Conservation (phyloP, 2,329 filamentous ascomycete species). For the Coniochaeta ligniaria region DNA sequence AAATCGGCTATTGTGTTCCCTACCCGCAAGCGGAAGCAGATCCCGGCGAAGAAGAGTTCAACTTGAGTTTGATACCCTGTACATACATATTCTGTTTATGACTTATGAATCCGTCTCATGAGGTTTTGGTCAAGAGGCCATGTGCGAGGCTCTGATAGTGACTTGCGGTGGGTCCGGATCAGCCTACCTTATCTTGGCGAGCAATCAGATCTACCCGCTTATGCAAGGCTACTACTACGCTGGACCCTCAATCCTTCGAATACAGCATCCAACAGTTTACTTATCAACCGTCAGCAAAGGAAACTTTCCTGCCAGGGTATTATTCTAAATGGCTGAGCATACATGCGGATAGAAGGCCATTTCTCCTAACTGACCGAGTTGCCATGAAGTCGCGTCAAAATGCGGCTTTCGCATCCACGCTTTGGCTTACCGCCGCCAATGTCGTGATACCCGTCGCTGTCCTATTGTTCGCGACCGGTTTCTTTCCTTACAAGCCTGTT, state of each 20-base stretch:
- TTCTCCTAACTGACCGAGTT: background rate
- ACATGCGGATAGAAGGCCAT: slow-evolving; percentile 5
- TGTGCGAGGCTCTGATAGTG: background rate
- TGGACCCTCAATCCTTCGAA: background rate
- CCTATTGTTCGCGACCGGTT: slow-evolving; percentile 75
- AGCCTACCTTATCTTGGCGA: no score
- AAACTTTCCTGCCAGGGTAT: background rate
- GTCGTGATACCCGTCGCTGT: slow-evolving; percentile 69
- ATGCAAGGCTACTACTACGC: background rate
- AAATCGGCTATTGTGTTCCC: slow-evolving; percentile 53
- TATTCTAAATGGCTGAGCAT: slow-evolving; percentile 5
- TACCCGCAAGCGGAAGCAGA: slow-evolving; percentile 46
- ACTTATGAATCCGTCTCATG: background rate
- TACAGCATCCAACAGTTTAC: background rate
- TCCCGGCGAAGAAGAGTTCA: slow-evolving; percentile 29
- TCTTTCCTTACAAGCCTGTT: slow-evolving; percentile 97
- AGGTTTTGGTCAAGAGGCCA: background rate
- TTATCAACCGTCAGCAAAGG: background rate
- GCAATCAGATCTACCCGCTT: background rate
- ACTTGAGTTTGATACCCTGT: background rate
- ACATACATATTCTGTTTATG: background rate
- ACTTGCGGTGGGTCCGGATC: background rate
- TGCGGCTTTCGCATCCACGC: slow-evolving; percentile 21
- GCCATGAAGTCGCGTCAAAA: slow-evolving; percentile 19
- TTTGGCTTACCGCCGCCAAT: slow-evolving; percentile 61